phyloP scores from a whole-genome alignment of 2,329 filamentous ascomycete genomes.

The Fusarium burgessii region DNA sequence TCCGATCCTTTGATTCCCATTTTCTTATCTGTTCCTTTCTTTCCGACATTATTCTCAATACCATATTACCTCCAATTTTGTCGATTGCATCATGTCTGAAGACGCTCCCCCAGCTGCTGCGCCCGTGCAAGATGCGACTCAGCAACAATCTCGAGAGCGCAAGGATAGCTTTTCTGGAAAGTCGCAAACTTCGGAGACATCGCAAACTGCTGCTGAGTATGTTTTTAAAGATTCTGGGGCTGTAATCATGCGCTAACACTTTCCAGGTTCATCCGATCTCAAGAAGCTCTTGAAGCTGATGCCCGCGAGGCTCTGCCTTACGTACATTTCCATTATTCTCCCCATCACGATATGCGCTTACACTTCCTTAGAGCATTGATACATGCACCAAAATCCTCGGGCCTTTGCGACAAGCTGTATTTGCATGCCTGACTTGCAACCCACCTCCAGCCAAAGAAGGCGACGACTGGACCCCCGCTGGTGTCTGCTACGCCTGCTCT shows the following conservation, averaged over 20 bases:
- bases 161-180: slow-evolving; percentile 70
- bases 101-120: slow-evolving; percentile 51
- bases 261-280: slow-evolving; percentile 83
- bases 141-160: slow-evolving; percentile 51
- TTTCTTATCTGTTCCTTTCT: neutral
- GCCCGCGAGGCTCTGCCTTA: slow-evolving; percentile 95
- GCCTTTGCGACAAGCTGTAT: slow-evolving; percentile 86
- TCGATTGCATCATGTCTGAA: slow-evolving; percentile 52
- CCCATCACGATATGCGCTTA: slow-evolving; percentile 36
- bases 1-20: neutral
- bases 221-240: neutral
- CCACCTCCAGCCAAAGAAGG: slow-evolving; percentile 75
- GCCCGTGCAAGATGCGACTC: slow-evolving; percentile 39
- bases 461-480: slow-evolving; percentile 70
- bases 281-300: slow-evolving; percentile 92
- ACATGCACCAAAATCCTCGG: slow-evolving; percentile 93
- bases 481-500: slow-evolving; percentile 95
- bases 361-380: slow-evolving; percentile 79
- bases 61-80: neutral
- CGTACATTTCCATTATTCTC: slow-evolving; percentile 62
- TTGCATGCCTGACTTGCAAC: slow-evolving; percentile 94
- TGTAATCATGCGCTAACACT: neutral
- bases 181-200: slow-evolving; percentile 68
- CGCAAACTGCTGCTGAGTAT: slow-evolving; percentile 80
- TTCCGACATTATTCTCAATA: neutral